Base-by-base conservation (phyloP, 2,329 filamentous ascomycete genomes). In the Aspergillus fijiensis region DNA sequence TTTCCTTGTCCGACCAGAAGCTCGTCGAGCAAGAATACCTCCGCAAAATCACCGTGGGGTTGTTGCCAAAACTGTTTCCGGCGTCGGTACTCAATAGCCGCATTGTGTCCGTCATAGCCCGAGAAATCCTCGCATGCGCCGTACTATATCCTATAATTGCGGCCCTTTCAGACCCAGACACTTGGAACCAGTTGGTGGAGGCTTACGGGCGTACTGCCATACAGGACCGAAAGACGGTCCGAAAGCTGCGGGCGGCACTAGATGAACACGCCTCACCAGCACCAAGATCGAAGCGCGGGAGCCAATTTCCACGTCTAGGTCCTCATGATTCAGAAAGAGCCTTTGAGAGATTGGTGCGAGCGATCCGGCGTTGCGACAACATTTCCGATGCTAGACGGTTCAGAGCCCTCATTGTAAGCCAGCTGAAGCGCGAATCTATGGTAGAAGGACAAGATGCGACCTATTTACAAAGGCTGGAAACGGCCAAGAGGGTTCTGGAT, bases 111-210 rank as follows among this genome's bases (percentile, higher is more conserved):
- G 89, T 89, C 39, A 80, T 99, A 57, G 84, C 97, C 61, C 88
- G 90, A 67, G 96, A 99, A 78, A 89, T 99, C 62, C 86, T 97
- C n/a, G 84, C 92, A 23, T 97, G 95, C 75, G 91, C 92, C n/a
- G 88, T 99, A 45, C 80, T 99, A 42, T 88, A 87, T 48, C 95
- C 95, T 0, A 80, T 96, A 23, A 83, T 97, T 72, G 87, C 89
- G 68, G 81, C 92, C 63, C 80, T 99, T 19, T 86, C 91, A 5
- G 94, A 99, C 67, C 93, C 96, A 1, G 96, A 99, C 78, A 96
- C 90, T 9, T 99, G 94, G 94, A 98, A 99, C 70, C 93, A 97
- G 74, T 77, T 96, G 61, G 92, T 98, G 83, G 94, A 98, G 76
- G 93, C 89, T 58, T 92, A 89, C 76, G 88, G 92, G 19, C 88